phyloP scores from a whole-genome alignment of 768 basidiomycete species.

The Naematelia aurantialba region DNA sequence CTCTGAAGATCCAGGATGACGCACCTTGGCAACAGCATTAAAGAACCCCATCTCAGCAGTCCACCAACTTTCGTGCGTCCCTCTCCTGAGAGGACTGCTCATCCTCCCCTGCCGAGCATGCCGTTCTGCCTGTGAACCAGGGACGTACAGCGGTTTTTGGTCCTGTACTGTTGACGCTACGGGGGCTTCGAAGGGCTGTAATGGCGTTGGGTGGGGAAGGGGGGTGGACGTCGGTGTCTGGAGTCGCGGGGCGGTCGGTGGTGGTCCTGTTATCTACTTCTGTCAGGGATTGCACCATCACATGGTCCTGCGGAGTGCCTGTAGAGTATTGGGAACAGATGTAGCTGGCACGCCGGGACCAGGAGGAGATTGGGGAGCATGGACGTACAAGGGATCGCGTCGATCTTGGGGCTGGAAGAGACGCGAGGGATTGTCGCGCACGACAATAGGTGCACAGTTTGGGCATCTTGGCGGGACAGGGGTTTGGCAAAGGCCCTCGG shows the following conservation, averaged over 20 bases:
- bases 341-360: no score
- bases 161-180: constrained; percentile 7
- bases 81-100: constrained; percentile 41
- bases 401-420: background rate
- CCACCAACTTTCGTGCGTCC: constrained; percentile 48
- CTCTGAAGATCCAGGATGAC: constrained; percentile 2
- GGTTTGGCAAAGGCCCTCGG: no score
- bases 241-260: constrained; percentile 19
- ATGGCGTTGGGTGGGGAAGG: constrained; percentile 26
- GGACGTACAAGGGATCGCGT: background rate
- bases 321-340: no score
- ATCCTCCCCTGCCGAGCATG: constrained; percentile 28
- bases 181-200: constrained; percentile 9
- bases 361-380: background rate
- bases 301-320: no score
- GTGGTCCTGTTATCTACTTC: constrained; percentile 43
- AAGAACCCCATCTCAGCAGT: constrained; percentile 41
- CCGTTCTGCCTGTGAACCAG: constrained; percentile 36
- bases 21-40: constrained; percentile 46
- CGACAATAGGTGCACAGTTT: background rate
- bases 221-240: constrained; percentile 32
- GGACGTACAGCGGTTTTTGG: constrained; percentile 37
- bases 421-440: background rate
- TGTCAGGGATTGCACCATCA: background rate
- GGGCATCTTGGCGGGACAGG: no score